Base-by-base conservation (phyloP, 306 rosid genomes). In the barrel medic (Medicago truncatula) region DNA sequence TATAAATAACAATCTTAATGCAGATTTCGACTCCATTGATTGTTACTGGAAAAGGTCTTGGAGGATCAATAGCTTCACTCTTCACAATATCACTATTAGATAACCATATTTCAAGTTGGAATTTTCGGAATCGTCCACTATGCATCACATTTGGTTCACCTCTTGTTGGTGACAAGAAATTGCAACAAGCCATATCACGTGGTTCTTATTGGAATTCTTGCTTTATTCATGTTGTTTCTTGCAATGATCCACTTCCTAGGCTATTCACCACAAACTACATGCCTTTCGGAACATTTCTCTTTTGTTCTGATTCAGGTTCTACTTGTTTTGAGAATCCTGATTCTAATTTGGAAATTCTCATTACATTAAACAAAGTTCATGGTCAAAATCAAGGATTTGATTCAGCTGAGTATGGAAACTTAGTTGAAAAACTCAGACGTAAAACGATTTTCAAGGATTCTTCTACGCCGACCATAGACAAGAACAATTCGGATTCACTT, bases 111-210 rank as follows among this genome's bases (percentile, higher is more conserved):
- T n/a, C n/a, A n/a, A n/a, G n/a, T n/a, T n/a, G n/a, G n/a, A n/a
- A n/a, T n/a, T n/a, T n/a, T n/a, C n/a, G n/a, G 31, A 87, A 87
- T 12, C 74, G 72, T 46, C 93, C 91, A 28, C 76, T 85, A 52
- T 92, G 96, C 73, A 74, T 92, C 76, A 92, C 97, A 76, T 92
- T 75, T 38, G 96, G 91, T 53, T 88, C 97, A 1, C 92, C 93
- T 2, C 86, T 90, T 5, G 0, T 86, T 16, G 96, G 93, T 7
- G 86, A 88, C 61, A 50, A 31, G 17, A 1, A 23, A 0, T 67
- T 90, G 40, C 87, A 76, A 66, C 23, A 80, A 62, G 81, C 84
- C 41, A 83, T 92, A 44, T 78, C 80, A 9, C 67, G 80, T 23
- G 78, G 82, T 85, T 43, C 87, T 11, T 61, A 20, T 4, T 92